A percentile compares a stretch with the other conserved stretches of the same genome.
Evolutionary conservation across 768 basidiomycete genomes (phyloP).

Genomic region (Mycena galopus): DNA sequence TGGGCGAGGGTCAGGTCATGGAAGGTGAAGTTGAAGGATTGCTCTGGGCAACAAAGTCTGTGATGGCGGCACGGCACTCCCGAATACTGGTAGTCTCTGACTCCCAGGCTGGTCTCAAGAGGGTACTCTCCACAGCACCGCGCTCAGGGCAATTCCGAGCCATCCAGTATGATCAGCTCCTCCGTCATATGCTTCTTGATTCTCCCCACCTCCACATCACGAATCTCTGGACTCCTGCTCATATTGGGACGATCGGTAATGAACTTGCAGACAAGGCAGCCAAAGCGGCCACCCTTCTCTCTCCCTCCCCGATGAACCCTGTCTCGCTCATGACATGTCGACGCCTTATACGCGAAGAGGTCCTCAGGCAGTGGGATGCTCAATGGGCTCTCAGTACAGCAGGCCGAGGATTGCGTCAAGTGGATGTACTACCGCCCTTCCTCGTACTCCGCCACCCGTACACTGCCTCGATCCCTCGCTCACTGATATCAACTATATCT

Average conservation of each 20-base stretch:
- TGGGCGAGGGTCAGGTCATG: background rate
- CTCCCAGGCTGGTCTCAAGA: background rate
- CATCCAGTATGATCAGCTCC: background rate
- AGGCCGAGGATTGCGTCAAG: background rate
- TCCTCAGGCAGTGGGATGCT: background rate
- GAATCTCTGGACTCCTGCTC: background rate
- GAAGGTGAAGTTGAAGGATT: background rate
- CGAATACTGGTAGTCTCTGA: background rate
- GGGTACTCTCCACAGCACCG: background rate
- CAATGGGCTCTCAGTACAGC: background rate
- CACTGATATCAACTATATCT: background rate
- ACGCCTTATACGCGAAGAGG: background rate
- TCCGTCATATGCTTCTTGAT: background rate
- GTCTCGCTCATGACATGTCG: background rate
- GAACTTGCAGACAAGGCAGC: background rate
- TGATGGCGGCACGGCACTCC: background rate
- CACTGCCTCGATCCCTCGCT: background rate
- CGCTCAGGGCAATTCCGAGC: background rate
- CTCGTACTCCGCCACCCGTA: background rate
- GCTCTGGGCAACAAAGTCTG: background rate
- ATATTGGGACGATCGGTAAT: background rate
- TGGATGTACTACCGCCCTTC: background rate
- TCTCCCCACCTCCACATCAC: background rate
- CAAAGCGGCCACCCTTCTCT: background rate
- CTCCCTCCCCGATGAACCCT: background rate